Percentiles rank a stretch among this genome's conserved stretches.
Conservation (phyloP, 2,329 filamentous ascomycete genomes). For the Ophiostoma populinum region DNA sequence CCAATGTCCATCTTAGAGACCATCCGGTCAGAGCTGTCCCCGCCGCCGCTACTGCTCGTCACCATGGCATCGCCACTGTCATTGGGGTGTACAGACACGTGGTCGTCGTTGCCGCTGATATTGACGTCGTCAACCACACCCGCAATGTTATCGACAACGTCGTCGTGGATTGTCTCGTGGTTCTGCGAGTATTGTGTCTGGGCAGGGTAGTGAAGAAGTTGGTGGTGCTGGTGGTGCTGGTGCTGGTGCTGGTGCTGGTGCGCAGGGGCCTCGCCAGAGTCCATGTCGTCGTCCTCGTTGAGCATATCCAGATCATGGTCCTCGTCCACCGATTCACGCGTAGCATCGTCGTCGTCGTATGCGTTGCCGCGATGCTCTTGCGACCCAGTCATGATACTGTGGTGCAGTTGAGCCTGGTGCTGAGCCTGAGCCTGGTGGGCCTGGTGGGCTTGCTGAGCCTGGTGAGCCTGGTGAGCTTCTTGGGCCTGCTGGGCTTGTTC, state of each 20-base stretch:
- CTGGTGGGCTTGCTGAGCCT: not conserved
- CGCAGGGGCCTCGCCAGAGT: not conserved
- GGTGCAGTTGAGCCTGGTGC: conserved; percentile 3
- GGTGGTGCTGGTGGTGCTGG: not conserved
- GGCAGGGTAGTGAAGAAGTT: not conserved
- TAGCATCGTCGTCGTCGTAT: conserved; percentile 16
- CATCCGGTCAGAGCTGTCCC: conserved; percentile 8
- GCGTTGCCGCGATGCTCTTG: conserved; percentile 8
- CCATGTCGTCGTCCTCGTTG: conserved; percentile 24
- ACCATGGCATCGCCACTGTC: not conserved
- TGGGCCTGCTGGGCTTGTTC: not conserved
- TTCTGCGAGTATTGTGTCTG: not conserved
- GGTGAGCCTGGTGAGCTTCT: not conserved
- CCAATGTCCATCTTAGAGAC: conserved; percentile 13
- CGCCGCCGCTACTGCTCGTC: not conserved
- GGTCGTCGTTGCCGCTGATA: conserved; percentile 4
- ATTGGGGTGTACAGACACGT: not conserved
- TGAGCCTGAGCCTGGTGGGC: not conserved
- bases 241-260: not conserved
- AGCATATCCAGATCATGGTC: conserved; percentile 35
- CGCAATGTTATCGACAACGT: conserved; percentile 6
- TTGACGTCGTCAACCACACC: conserved; percentile 8
- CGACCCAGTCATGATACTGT: conserved; percentile 5
- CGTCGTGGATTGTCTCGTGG: conserved; percentile 6
- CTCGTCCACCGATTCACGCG: conserved; percentile 22